phyloP scores from a whole-genome alignment of 352 stramenopile genomes.

The Pythium pectinolyticum region DNA sequence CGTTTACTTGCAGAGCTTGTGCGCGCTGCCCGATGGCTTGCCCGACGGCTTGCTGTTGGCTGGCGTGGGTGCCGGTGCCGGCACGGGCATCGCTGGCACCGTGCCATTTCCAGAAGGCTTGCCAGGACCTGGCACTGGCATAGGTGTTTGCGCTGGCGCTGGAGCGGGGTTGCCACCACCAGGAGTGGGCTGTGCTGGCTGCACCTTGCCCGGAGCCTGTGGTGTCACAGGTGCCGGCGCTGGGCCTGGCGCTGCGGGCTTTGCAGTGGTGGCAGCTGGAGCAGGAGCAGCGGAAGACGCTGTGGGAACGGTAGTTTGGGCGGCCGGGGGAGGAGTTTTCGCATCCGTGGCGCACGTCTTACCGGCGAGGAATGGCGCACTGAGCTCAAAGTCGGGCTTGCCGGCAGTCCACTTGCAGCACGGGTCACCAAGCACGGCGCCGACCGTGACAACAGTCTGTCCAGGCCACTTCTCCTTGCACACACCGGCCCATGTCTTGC shows the following conservation, averaged over 20 bases:
- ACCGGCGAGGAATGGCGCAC: background rate
- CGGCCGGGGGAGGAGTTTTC: background rate
- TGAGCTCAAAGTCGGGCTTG: constrained; percentile 9
- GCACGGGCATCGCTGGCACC: background rate
- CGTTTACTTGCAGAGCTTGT: constrained; percentile 16
- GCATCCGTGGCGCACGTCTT: background rate
- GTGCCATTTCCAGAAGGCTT: background rate
- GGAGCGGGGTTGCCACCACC: background rate
- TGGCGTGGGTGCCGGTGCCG: constrained; percentile 5
- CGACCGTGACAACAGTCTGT: constrained; percentile 1
- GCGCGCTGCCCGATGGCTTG: background rate
- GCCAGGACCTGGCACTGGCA: background rate
- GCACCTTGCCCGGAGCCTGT: background rate
- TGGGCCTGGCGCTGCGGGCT: background rate
- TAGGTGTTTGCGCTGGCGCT: background rate
- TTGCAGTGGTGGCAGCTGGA: background rate
- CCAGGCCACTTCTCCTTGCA: constrained; percentile 21
- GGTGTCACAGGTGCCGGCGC: background rate
- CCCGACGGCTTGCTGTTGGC: constrained; percentile 2
- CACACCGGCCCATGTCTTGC: constrained; percentile 12
- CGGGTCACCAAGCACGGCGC: constrained; percentile 18
- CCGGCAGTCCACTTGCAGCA: constrained; percentile 21
- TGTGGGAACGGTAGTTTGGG: no score
- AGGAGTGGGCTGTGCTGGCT: background rate
- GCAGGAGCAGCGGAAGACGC: background rate